Conservation (phyloP, 2,329 filamentous ascomycete genomes). For the Chaetothyriales sp. region DNA sequence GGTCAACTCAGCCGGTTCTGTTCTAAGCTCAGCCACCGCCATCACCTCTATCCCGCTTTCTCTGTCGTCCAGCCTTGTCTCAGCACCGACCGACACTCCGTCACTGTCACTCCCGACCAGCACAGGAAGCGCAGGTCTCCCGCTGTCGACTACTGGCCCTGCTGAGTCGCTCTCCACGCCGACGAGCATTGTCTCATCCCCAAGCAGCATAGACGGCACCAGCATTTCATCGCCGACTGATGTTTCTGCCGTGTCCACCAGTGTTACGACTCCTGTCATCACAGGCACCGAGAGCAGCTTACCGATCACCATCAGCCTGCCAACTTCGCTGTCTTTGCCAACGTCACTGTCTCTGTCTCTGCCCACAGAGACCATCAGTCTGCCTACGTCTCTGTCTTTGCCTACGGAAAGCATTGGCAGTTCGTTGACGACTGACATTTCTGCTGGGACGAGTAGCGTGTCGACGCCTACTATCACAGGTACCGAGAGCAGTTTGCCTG, state of each 20-base stretch:
- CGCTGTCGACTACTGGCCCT: background rate
- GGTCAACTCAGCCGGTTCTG: constrained; percentile 7
- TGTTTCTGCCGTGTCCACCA: background rate
- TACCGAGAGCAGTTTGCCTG: background rate
- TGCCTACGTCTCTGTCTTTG: too few species aligned
- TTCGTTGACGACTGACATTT: background rate
- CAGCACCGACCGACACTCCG: background rate
- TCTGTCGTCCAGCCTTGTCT: background rate
- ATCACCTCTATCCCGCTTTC: constrained; percentile 1
- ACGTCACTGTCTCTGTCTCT: too few species aligned
- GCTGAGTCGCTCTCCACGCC: background rate
- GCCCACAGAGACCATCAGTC: too few species aligned
- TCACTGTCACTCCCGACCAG: background rate
- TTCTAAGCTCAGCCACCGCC: constrained; percentile 4
- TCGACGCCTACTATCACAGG: too few species aligned
- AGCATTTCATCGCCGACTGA: background rate
- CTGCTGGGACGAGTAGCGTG: too few species aligned
- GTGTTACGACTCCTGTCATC: background rate
- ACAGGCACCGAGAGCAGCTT: too few species aligned
- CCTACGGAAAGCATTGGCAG: too few species aligned
- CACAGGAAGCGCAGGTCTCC: background rate
- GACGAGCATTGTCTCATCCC: background rate
- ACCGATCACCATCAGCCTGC: background rate
- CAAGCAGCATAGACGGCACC: background rate
- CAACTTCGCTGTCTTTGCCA: background rate